Conservation (phyloP, 768 basidiomycete species). For the Naganishia randhawae region DNA sequence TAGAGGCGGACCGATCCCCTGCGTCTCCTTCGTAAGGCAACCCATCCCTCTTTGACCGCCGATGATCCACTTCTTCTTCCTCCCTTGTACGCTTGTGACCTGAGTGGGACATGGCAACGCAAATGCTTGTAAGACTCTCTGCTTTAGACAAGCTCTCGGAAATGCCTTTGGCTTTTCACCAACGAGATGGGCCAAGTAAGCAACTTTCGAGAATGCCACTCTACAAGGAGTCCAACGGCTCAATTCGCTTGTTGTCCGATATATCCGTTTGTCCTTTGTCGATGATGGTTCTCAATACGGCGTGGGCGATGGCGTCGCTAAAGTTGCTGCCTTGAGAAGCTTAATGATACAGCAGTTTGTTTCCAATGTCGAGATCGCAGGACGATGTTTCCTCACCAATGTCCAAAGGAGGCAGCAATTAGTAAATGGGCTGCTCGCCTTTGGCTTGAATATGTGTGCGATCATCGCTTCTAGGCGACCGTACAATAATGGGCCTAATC, state of each 20-base stretch:
- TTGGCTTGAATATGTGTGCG: no score
- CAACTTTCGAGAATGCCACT: background rate
- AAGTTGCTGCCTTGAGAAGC: background rate
- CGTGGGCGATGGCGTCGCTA: background rate
- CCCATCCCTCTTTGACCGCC: background rate
- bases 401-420: no score
- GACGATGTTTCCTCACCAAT: no score
- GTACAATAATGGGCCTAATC: no score
- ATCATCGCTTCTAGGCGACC: no score
- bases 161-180: slow-evolving; percentile 23
- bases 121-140: slow-evolving; percentile 22
- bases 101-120: slow-evolving; percentile 20
- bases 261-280: background rate
- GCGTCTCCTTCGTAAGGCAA: background rate
- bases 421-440: no score
- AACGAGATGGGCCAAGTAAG: slow-evolving; percentile 10
- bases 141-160: slow-evolving; percentile 1
- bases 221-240: background rate
- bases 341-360: background rate
- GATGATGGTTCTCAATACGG: no score
- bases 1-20: background rate
- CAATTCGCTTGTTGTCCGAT: background rate
- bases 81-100: slow-evolving; percentile 20
- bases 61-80: background rate
- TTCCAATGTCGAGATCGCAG: no score